Base-by-base conservation (phyloP, 2,329 filamentous ascomycete species). In the Lasiodiplodia gonubiensis region DNA sequence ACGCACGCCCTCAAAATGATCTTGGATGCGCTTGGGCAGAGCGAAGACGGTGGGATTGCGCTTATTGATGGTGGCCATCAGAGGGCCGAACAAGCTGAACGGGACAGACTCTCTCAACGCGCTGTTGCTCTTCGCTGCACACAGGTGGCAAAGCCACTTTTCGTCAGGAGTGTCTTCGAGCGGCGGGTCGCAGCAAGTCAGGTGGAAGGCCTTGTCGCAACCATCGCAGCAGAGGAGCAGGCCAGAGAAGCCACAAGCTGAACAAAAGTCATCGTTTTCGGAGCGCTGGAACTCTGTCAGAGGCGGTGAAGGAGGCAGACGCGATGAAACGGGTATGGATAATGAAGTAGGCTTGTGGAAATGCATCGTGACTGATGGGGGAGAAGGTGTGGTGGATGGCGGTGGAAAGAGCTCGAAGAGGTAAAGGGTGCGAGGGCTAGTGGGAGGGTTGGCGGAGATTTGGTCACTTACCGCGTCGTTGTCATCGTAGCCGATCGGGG, bases 191-290 rank as follows among this genome's bases (percentile, higher is more conserved):
- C 95, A 88, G 78, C 95, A 98, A 68, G 88, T 86, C 77, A 95
- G 93, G 80, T 98, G 95, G 80, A 96, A 97, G 6, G 94, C 92
- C 71, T 92, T 89, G 69, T 90, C 88, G 81, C 95, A 99, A 70
- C 91, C 92, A 81, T 98, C 95, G 79, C 95, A 99, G 81, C 94
- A 97, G 71, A 98, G 86, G 70, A 99, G 86, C 72, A 93, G 89
- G 67, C 94, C 94, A 71, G 88, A 91, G 70, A 91, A 91, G 74
- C 90, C 88, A 81, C 95, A 99, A 54, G 93, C 89, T 69, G 90
- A 90, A 82, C 94, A 99, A 75, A 91, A 90, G 78, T 98, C 94
- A 78, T 95, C 92, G 78, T 97, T 97, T 70, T 97, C 77, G 51
- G 76, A 76, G 53, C 74, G 78, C 70, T 79, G 76, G 57, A 76